These are phyloP conservation scores for Rachicladosporium sp. DNA, from an alignment of 2,329 filamentous ascomycete species.

Conservation along the genomic window DNA sequence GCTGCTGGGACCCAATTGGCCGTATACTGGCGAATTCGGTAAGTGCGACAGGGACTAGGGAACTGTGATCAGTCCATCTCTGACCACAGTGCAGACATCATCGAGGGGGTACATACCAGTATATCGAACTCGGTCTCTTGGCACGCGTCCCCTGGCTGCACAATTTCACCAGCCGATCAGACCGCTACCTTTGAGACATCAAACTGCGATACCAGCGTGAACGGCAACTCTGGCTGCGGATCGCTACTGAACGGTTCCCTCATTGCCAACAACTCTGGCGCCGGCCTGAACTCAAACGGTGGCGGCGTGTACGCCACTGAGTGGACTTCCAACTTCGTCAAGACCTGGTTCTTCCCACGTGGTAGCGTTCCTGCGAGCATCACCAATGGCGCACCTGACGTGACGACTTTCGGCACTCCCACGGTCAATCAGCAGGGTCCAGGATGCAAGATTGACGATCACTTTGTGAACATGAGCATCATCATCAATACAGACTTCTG, in stretches of 20 bases:
- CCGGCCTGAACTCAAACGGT: slow-evolving; percentile 33
- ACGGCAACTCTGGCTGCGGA: slow-evolving; percentile 26
- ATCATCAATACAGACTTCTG: slow-evolving; percentile 54
- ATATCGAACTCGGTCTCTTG: slow-evolving; percentile 23
- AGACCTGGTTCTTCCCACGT: slow-evolving; percentile 26
- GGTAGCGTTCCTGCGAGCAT: slow-evolving; percentile 30
- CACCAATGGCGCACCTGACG: slow-evolving; percentile 38
- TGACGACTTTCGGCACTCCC: slow-evolving; percentile 50
- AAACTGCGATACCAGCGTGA: slow-evolving; percentile 24
- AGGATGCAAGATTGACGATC: slow-evolving; percentile 23
- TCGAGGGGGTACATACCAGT: slow-evolving; percentile 28
- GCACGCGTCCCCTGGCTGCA: slow-evolving; percentile 24
- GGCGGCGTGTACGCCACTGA: slow-evolving; percentile 27
- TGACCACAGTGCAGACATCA: slow-evolving; percentile 19
- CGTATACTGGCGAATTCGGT: slow-evolving; percentile 22
- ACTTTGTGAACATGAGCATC: slow-evolving; percentile 27
- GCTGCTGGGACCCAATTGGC: slow-evolving; percentile 36
- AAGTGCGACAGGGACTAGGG: slow-evolving; percentile 1
- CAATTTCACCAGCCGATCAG: slow-evolving; percentile 30
- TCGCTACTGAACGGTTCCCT: slow-evolving; percentile 39
- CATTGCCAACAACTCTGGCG: slow-evolving; percentile 21
- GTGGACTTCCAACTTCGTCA: slow-evolving; percentile 19
- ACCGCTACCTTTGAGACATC: slow-evolving; percentile 45
- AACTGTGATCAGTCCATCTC: background rate
- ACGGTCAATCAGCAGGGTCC: slow-evolving; percentile 47